Percentiles rank a stretch among this genome's conserved stretches.
Conservation (phyloP, 345 rosid genomes). For the Physaria fendleri region DNA sequence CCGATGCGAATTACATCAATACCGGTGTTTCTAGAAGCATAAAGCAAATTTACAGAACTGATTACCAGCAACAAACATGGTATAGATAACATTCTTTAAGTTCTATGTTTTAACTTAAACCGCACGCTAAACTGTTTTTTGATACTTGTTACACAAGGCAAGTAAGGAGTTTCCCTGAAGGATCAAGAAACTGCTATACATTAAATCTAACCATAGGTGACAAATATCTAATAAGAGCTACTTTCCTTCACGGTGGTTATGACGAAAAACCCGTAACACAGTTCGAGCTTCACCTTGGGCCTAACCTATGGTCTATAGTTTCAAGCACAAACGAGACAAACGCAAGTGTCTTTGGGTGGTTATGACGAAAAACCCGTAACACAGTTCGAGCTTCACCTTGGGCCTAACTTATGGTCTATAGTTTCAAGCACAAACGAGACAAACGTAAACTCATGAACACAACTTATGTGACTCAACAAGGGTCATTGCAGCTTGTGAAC, state of each 20-base stretch:
- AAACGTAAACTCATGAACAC: slow-evolving; percentile 26
- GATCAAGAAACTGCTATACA: slow-evolving; percentile 39
- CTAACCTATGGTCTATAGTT: slow-evolving; percentile 45
- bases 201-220: slow-evolving; percentile 33
- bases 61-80: slow-evolving; percentile 9
- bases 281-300: slow-evolving; percentile 45
- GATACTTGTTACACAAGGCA: slow-evolving; percentile 17
- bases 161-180: slow-evolving; percentile 39
- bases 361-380: slow-evolving; percentile 36
- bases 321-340: too few relatives aligned
- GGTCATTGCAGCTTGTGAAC: slow-evolving; percentile 11
- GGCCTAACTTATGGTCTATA: slow-evolving; percentile 38
- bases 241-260: slow-evolving; percentile 44
- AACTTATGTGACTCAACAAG: slow-evolving; percentile 20
- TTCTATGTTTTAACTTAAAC: neutral
- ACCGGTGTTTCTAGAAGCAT: slow-evolving; percentile 25
- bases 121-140: neutral
- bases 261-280: slow-evolving; percentile 28
- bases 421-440: slow-evolving; percentile 29
- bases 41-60: neutral
- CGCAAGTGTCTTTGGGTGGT: too few relatives aligned
- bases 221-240: slow-evolving; percentile 33
- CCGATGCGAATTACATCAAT: slow-evolving; percentile 33
- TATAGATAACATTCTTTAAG: neutral
- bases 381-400: slow-evolving; percentile 39